phyloP scores from a whole-genome alignment of 2,329 filamentous ascomycete species.

The Zymoseptoria passerinii region DNA sequence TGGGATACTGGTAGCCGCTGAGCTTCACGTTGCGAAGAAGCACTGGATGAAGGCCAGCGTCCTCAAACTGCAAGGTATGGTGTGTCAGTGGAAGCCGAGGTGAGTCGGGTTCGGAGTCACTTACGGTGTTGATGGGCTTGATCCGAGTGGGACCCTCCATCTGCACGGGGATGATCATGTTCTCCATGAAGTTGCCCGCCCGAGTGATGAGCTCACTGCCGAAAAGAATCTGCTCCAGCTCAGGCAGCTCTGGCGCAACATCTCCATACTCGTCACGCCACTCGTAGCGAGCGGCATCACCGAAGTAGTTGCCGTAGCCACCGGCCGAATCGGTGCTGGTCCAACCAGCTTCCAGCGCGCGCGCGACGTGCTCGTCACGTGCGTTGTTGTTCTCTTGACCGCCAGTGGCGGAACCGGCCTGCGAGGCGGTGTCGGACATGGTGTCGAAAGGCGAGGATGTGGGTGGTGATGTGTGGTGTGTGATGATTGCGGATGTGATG shows the following conservation, averaged over 20 bases:
- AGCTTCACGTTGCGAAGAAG: constrained; percentile 71
- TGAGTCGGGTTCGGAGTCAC: constrained; percentile 18
- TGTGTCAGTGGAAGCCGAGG: constrained; percentile 5
- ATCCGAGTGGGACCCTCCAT: constrained; percentile 43
- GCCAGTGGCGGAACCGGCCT: neutral
- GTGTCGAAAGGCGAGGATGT: neutral
- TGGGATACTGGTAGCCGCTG: constrained; percentile 63
- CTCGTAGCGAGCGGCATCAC: constrained; percentile 62
- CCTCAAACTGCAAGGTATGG: constrained; percentile 48
- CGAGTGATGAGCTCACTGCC: constrained; percentile 44
- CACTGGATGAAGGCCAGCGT: constrained; percentile 75
- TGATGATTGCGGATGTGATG: neutral
- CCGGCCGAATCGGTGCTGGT: constrained; percentile 15
- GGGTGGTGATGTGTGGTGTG: neutral
- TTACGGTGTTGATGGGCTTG: constrained; percentile 43
- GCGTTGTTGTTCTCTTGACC: neutral
- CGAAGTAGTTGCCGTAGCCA: constrained; percentile 37
- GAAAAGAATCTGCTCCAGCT: constrained; percentile 71
- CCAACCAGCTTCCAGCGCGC: constrained; percentile 23
- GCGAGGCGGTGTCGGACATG: neutral
- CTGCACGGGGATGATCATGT: constrained; percentile 43
- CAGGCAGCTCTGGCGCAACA: constrained; percentile 60
- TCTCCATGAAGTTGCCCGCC: constrained; percentile 59
- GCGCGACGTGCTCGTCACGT: neutral
- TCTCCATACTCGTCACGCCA: constrained; percentile 84